These are phyloP conservation scores for Cyathus striatus DNA, from an alignment of 768 basidiomycete species.

Conservation along the genomic window DNA sequence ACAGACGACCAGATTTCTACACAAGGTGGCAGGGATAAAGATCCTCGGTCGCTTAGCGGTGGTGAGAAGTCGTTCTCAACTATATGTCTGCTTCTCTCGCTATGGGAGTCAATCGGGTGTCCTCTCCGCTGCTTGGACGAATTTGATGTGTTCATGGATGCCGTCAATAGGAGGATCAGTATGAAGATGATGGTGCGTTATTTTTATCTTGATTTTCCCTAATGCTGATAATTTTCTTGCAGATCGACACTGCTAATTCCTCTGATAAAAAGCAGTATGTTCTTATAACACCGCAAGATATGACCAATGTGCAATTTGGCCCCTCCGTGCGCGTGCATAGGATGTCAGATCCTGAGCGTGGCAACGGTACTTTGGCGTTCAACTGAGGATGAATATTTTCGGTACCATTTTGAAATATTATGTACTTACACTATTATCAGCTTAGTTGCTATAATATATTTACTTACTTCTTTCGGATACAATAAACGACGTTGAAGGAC, in stretches of 20 bases:
- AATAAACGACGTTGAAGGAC: no score
- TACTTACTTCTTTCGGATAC: no score
- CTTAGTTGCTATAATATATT: background rate
- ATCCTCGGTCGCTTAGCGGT: conserved; percentile 82
- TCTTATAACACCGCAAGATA: conserved; percentile 93
- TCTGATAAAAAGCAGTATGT: conserved; percentile 91
- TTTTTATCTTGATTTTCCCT: background rate
- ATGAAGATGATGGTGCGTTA: conserved; percentile 88
- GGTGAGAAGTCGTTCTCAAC: conserved; percentile 98
- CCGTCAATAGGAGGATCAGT: conserved; percentile 83
- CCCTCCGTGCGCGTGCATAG: conserved; percentile 67
- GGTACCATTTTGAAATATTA: background rate
- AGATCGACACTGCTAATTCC: conserved; percentile 88
- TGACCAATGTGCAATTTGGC: conserved; percentile 70
- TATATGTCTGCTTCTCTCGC: conserved; percentile 85
- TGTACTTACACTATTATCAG: background rate
- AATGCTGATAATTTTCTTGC: background rate
- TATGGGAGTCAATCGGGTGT: conserved; percentile 95
- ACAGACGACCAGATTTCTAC: conserved; percentile 75
- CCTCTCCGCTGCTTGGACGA: conserved; percentile 95
- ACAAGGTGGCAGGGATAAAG: conserved; percentile 65
- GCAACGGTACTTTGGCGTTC: conserved; percentile 40
- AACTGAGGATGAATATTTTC: background rate
- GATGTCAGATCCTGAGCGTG: conserved; percentile 78
- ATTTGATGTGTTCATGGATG: conserved; percentile 98